A percentile compares a stretch with the other conserved stretches of the same genome.
phyloP scores from a whole-genome alignment of 169 alveolate species.

The Plasmodium knowlesi region DNA sequence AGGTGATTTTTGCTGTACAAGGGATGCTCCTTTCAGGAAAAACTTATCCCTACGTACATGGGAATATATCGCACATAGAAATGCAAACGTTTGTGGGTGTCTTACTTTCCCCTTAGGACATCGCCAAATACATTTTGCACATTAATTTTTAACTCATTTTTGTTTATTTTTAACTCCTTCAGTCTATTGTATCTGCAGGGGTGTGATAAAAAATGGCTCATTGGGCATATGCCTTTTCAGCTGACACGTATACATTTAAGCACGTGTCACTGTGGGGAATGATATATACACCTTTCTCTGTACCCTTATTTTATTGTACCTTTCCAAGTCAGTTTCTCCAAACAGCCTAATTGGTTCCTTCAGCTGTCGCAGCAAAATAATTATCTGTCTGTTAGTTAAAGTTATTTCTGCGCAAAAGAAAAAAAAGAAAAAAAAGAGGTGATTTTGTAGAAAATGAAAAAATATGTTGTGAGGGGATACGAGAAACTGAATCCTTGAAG shows the following conservation, averaged over 20 bases:
- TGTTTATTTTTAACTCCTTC: constrained; percentile 70
- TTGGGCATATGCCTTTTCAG: not conserved
- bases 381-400: constrained; percentile 76
- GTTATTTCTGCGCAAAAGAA: constrained; percentile 25
- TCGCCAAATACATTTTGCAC: constrained; percentile 72
- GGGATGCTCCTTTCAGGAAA: not conserved
- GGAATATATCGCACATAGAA: not conserved
- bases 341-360: constrained; percentile 87
- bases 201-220: not conserved
- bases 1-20: not conserved
- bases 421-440: not conserved
- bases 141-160: constrained; percentile 58
- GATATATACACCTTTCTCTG: not conserved
- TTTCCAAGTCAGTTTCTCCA: constrained; percentile 88
- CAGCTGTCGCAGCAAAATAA: constrained; percentile 80
- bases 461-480: not conserved
- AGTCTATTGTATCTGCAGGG: constrained; percentile 40
- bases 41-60: not conserved
- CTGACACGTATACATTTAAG: not conserved
- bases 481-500: not conserved
- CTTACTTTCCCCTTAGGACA: constrained; percentile 71
- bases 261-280: not conserved
- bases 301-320: constrained; percentile 62
- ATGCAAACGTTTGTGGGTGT: not conserved
- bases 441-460: not conserved